Percentiles rank a stretch among this genome's conserved stretches.
Conservation (phyloP, 176 grass and related monocot species). For the Oryza officinalis region DNA sequence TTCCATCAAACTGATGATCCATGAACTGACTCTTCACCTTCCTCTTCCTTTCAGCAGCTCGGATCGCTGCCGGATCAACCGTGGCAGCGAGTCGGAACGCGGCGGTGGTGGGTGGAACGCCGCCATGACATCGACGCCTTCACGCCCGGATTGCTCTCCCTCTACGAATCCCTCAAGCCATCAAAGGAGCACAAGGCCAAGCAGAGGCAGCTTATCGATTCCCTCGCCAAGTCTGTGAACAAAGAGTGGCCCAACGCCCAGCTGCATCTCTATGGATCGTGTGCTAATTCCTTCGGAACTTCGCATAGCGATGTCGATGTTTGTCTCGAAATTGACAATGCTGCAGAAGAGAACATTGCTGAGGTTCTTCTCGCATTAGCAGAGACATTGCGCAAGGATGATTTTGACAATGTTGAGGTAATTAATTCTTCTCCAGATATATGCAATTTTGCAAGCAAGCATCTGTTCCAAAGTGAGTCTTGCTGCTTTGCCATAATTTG, state of each 20-base stretch:
- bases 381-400: conserved; percentile 32
- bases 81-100: neutral
- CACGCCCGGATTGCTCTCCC: conserved; percentile 24
- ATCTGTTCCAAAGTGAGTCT: neutral
- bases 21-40: neutral
- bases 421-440: conserved; percentile 8
- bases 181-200: conserved; percentile 40
- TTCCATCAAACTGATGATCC: neutral
- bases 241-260: conserved; percentile 53
- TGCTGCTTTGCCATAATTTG: neutral
- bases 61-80: neutral
- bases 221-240: conserved; percentile 27
- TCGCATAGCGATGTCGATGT: conserved; percentile 56
- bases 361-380: conserved; percentile 46
- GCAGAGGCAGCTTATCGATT: conserved; percentile 48
- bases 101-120: conserved; percentile 29
- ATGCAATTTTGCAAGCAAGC: neutral
- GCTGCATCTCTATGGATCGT: conserved; percentile 72
- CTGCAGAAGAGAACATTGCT: neutral
- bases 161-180: conserved; percentile 56
- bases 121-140: conserved; percentile 40
- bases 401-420: conserved; percentile 52
- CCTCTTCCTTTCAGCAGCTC: neutral
- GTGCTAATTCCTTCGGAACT: conserved; percentile 61
- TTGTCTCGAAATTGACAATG: conserved; percentile 48